Base-by-base conservation (phyloP, 2,329 filamentous ascomycete species). In the Aspergillus tamarii region DNA sequence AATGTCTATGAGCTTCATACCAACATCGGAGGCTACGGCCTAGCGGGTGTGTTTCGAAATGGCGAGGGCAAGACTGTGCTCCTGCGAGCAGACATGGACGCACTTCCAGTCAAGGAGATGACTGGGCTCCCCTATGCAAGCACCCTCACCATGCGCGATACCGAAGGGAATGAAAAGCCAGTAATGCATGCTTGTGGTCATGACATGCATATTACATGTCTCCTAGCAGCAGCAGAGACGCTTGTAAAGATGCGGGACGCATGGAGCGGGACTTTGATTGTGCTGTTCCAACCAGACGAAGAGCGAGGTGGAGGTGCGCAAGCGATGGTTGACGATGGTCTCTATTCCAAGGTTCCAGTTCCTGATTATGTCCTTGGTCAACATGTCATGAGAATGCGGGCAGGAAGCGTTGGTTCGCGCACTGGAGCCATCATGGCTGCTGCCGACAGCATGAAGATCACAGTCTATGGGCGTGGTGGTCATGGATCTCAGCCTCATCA, bases 271-370 rank as follows among this genome's bases (percentile, higher is more conserved):
- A 91, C 87, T 0, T 69, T 91, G 23, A 77, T 92, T 6, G 73
- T 89, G 8, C 74, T 87, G 3, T 92, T 91, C 73, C 90, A 92
- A 69, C 89, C 89, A 0, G 84, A 85, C 1, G 89, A 91, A 72
- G 89, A 92, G 73, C 81, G 84, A 1, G 87, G 84, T 0, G 82
- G 80, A 0, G 89, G 89, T 0, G 89, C 89, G 0, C 83, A 84
- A 74, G 77, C 86, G 28, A 89, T 89, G 87, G 79, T 89, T 3
- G 83, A 85, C 48, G 86, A 86, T 68, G 86, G 87, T 0, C 76
- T 88, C 50, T 88, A 76, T 80, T 72, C 73, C 67, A 67, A 80
- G 74, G 70, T 87, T 9, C 85, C 86, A 0, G 70, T 83, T 4
- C 86, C 86, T 0, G 86, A 89, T 68, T 76, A 87, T 23, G 80